Conservation (phyloP, 2,329 filamentous ascomycete species). For the Nemania diffusa region DNA sequence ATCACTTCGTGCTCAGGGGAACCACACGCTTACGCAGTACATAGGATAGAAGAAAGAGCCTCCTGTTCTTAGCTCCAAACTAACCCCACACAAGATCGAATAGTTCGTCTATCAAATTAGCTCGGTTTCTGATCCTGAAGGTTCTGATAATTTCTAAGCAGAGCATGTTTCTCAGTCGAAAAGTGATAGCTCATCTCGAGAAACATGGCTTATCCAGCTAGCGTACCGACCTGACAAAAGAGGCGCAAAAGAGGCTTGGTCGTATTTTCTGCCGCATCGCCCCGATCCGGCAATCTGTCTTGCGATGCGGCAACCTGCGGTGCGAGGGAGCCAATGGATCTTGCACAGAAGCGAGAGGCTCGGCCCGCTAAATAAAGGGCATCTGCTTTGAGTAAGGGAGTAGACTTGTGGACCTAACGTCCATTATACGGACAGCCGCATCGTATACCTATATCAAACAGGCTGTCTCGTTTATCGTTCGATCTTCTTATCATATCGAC, state of each 20-base stretch:
- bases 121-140: not conserved
- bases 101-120: not conserved
- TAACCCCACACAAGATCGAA: not conserved
- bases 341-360: slow-evolving; percentile 30
- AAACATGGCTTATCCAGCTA: not conserved
- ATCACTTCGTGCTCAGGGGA: not conserved
- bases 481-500: not conserved
- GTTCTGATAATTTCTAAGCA: not conserved
- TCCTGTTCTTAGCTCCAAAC: not conserved
- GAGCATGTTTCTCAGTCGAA: not conserved
- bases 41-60: not conserved
- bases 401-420: not conserved
- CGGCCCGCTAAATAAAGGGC: slow-evolving; percentile 20
- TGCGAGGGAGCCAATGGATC: slow-evolving; percentile 32
- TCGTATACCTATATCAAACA: not conserved
- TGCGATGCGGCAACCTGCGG: slow-evolving; percentile 31
- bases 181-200: too few species aligned
- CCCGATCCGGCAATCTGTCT: slow-evolving; percentile 33
- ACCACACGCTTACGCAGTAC: not conserved
- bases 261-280: slow-evolving; percentile 24
- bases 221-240: not conserved
- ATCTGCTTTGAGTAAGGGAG: not conserved
- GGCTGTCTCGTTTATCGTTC: not conserved
- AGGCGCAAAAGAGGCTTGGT: not conserved
- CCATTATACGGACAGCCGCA: not conserved